Evolutionary conservation across 768 basidiomycete genomes (phyloP), one percentile per base, ranked within the genome.

Genomic region (Rhodosporidiobolus sp.): DNA sequence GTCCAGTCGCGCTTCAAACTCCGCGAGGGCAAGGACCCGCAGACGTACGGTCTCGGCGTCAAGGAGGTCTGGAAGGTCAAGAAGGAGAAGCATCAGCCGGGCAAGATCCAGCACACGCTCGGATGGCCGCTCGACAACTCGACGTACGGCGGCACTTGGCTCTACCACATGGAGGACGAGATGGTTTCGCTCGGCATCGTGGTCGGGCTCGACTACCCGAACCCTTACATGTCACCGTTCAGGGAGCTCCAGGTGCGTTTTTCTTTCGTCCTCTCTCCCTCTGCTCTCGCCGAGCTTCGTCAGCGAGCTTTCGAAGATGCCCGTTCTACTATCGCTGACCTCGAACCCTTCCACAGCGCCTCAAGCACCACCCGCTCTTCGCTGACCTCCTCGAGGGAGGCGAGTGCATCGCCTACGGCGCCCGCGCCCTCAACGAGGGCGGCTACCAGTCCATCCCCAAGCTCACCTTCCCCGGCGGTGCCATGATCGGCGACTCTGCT

Each of bases 331-430:
- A 53, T 43, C 43, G 19, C 20, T 22, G n/a, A n/a, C n/a, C n/a
- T n/a, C n/a, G n/a, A n/a, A n/a, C n/a, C 38, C 3, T 30, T 57
- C 79, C 46, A 28, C 75, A 89, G 88, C 85, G 90, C 57, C 90
- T 97, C 89, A 99, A 99, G 83, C 95, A 96, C 79, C 96, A 99
- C 79, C 93, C 95, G 0, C 90, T 92, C 81, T 92, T 94, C 82
- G 83, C 87, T 30, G 82, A 86, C n/a, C 86, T 97, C 14, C 86
- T 98, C 11, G 86, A 88, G 32, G 88, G 88, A 19, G 85, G 86
- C 43, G 86, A 88, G 67, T 88, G 95, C 64, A 84, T 99, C 26
- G 91, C 92, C 0, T 99, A 99, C 78, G 95, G 90, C 43, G 95
- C 89, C 14, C 87, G 95, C 56, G 86, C 88, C 0, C 83, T 98